Percentiles rank a stretch among this genome's conserved stretches.
These are phyloP conservation scores for Diversispora epigaea DNA, from an alignment of 192 early-diverging fungal species.

Conservation along the genomic window DNA sequence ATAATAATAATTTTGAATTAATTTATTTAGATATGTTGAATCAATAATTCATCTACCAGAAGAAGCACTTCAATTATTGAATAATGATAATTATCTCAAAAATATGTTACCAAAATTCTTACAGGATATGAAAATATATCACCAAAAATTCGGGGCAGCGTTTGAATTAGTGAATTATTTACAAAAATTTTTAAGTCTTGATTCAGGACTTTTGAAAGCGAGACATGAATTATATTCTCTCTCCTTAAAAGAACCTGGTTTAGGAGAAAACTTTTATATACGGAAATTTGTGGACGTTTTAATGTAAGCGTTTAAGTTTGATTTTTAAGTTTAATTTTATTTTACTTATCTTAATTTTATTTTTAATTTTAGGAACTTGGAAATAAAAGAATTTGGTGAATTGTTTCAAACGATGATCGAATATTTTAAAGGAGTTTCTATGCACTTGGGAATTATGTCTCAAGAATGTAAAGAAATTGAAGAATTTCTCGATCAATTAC, in stretches of 20 bases:
- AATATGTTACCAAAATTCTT: constrained; percentile 53
- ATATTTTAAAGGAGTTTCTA: no score
- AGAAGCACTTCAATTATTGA: constrained; percentile 49
- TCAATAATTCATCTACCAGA: constrained; percentile 33
- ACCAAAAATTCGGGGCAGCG: constrained; percentile 57
- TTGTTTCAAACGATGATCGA: no score
- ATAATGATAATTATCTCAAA: constrained; percentile 60
- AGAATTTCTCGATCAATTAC: no score
- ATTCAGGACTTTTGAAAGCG: constrained; percentile 50
- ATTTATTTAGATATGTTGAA: neutral
- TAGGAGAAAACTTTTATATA: constrained; percentile 40
- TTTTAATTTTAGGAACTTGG: no score
- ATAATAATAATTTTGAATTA: neutral
- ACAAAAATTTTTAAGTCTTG: constrained; percentile 42
- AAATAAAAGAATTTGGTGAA: no score
- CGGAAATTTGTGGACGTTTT: constrained; percentile 42
- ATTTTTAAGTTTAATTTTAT: no score
- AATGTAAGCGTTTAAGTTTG: constrained; percentile 34
- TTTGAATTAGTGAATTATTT: constrained; percentile 59
- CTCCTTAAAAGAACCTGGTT: constrained; percentile 47
- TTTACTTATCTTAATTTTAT: no score
- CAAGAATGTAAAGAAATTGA: no score
- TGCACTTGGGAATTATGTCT: no score
- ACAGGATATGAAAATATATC: constrained; percentile 52
- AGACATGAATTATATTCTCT: constrained; percentile 68